Evolutionary conservation across 2,329 filamentous ascomycete genomes (phyloP).

Genomic region (Epichloe sp.): DNA sequence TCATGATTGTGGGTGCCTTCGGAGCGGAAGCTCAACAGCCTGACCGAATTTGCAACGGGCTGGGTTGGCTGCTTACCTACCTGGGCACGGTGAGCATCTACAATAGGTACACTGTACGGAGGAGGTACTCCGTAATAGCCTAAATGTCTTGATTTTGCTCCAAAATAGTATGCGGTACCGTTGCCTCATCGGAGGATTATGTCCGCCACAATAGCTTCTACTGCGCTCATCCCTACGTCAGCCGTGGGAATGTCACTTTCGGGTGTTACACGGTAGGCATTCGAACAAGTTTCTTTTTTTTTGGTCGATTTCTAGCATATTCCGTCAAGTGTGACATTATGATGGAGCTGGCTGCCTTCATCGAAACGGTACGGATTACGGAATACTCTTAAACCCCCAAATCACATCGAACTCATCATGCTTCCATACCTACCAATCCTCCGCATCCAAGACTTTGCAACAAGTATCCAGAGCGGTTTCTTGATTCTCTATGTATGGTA

Average conservation of each 20-base stretch:
- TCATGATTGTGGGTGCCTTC: too few relatives aligned
- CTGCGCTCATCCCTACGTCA: constrained; percentile 3
- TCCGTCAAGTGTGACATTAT: neutral
- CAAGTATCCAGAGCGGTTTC: neutral
- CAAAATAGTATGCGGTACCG: neutral
- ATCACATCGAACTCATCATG: neutral
- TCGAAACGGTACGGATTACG: neutral
- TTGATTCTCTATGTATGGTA: neutral
- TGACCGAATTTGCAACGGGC: too few relatives aligned
- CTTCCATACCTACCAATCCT: neutral
- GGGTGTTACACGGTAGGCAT: neutral
- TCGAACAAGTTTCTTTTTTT: neutral
- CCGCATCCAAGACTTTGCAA: neutral
- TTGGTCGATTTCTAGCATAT: neutral
- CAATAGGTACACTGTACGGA: neutral
- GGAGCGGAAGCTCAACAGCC: too few relatives aligned
- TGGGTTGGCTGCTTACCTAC: too few relatives aligned
- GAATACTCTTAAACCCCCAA: too few relatives aligned
- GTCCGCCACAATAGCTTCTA: neutral
- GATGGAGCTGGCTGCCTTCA: too few relatives aligned
- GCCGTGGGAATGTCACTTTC: neutral
- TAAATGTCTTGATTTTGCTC: neutral
- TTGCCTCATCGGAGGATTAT: neutral
- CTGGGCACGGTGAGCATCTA: neutral
- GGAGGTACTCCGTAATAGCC: neutral